Conservation (phyloP, 2,329 filamentous ascomycete genomes). For the Ophiostoma novo-ulmi region DNA sequence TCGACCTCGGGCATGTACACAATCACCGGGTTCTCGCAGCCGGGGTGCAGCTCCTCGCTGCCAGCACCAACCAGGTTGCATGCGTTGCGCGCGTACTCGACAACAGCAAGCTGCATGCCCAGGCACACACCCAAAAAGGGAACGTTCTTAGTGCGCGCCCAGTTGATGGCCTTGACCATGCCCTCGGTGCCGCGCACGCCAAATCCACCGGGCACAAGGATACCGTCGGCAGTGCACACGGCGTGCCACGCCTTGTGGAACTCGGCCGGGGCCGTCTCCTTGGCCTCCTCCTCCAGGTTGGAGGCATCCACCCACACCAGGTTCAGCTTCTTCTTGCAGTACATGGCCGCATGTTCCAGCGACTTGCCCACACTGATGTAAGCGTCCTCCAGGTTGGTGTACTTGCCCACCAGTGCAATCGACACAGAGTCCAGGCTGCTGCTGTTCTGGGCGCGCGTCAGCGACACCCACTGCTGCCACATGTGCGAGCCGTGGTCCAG, state of each 20-base stretch:
- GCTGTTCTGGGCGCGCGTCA: slow-evolving; percentile 45
- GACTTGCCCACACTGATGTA: slow-evolving; percentile 75
- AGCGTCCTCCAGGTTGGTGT: slow-evolving; percentile 75
- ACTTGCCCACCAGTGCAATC: slow-evolving; percentile 91
- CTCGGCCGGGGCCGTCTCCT: slow-evolving; percentile 58
- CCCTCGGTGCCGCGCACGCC: slow-evolving; percentile 78
- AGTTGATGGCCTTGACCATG: slow-evolving; percentile 83
- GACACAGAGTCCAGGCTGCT: slow-evolving; percentile 61
- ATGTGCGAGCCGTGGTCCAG: slow-evolving; percentile 61
- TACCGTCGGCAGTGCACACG: slow-evolving; percentile 63
- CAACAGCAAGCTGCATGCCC: slow-evolving; percentile 87
- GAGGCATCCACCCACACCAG: slow-evolving; percentile 81
- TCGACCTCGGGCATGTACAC: slow-evolving; percentile 81
- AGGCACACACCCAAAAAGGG: slow-evolving; percentile 88
- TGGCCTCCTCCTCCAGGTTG: slow-evolving; percentile 66
- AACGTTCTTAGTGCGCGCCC: slow-evolving; percentile 73
- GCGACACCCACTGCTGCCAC: slow-evolving; percentile 68
- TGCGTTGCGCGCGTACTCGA: slow-evolving; percentile 77
- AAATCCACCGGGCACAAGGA: slow-evolving; percentile 71
- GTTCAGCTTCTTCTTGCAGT: slow-evolving; percentile 70
- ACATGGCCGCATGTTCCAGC: slow-evolving; percentile 88
- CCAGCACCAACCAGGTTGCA: slow-evolving; percentile 56
- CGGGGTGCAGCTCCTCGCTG: slow-evolving; percentile 51
- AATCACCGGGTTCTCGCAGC: slow-evolving; percentile 64
- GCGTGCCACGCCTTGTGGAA: slow-evolving; percentile 84